phyloP scores from a whole-genome alignment of 1,139 yeast species.

The Pneumocystis wakefieldiae region DNA sequence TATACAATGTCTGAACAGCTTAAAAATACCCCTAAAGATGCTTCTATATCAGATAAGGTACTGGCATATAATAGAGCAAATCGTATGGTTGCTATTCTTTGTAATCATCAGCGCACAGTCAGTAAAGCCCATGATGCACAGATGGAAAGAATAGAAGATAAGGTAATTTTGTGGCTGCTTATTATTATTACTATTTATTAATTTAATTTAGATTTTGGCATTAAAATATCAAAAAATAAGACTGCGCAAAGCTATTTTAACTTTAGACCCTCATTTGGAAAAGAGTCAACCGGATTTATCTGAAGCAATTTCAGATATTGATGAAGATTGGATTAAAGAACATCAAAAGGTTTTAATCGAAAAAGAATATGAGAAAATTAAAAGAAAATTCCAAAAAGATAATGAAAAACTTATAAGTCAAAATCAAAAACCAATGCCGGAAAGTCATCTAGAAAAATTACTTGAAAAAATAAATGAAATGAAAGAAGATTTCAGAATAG shows the following conservation, averaged over 20 bases:
- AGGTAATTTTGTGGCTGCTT: constrained; percentile 13
- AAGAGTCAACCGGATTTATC: constrained; percentile 38
- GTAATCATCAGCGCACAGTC: constrained; percentile 94
- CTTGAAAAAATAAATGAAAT: constrained; percentile 22
- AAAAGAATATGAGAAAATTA: constrained; percentile 48
- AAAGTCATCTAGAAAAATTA: constrained; percentile 44
- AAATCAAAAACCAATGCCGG: constrained; percentile 38
- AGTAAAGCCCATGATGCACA: constrained; percentile 69
- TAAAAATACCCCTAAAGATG: constrained; percentile 66
- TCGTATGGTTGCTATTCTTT: constrained; percentile 82
- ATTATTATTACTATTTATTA: not conserved
- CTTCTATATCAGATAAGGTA: constrained; percentile 76
- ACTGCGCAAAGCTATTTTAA: constrained; percentile 52
- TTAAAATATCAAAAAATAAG: constrained; percentile 72
- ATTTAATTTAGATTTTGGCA: constrained; percentile 37
- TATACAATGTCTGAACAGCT: constrained; percentile 93
- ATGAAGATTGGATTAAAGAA: constrained; percentile 25
- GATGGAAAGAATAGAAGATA: constrained; percentile 64
- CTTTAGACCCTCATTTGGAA: constrained; percentile 44
- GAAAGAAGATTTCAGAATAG: constrained; percentile 35
- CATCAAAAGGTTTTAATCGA: constrained; percentile 43
- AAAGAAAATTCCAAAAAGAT: constrained; percentile 56
- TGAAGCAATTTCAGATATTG: constrained; percentile 54
- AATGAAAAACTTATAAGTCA: constrained; percentile 56
- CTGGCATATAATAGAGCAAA: constrained; percentile 87